Evolutionary conservation across 2,329 filamentous ascomycete genomes (phyloP).

Genomic region (Phaeosphaeria sp.): DNA sequence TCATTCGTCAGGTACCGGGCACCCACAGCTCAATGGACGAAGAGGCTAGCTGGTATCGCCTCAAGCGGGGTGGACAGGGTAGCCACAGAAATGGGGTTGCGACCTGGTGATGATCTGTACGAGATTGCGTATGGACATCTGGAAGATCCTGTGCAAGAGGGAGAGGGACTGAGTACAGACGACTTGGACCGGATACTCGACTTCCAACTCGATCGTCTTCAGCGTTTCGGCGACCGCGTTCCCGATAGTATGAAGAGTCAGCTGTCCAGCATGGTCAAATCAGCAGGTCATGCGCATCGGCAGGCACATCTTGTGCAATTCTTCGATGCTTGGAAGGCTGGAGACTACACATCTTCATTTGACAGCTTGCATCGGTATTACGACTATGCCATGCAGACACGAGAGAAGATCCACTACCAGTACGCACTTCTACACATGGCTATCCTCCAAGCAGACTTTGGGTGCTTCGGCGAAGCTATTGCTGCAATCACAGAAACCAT

Average conservation of each 20-base stretch:
- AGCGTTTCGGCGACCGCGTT: slow-evolving; percentile 83
- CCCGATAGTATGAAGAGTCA: slow-evolving; percentile 75
- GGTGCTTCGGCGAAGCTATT: slow-evolving; percentile 88
- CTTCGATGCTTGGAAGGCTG: slow-evolving; percentile 88
- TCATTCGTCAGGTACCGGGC: slow-evolving; percentile 82
- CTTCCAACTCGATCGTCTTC: slow-evolving; percentile 87
- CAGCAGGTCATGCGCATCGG: slow-evolving; percentile 72
- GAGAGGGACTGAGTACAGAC: slow-evolving; percentile 69
- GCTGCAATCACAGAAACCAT: slow-evolving; percentile 94
- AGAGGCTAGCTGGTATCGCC: slow-evolving; percentile 42
- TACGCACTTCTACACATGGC: slow-evolving; percentile 93
- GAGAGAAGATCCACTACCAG: slow-evolving; percentile 87
- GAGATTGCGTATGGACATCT: slow-evolving; percentile 60
- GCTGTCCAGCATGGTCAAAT: slow-evolving; percentile 72
- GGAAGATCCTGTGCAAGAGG: slow-evolving; percentile 48
- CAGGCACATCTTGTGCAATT: slow-evolving; percentile 83
- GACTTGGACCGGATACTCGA: slow-evolving; percentile 83
- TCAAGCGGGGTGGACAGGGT: slow-evolving; percentile 63
- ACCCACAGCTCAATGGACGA: slow-evolving; percentile 71
- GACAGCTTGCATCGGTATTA: slow-evolving; percentile 94
- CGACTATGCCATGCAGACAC: slow-evolving; percentile 90
- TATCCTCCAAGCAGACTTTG: slow-evolving; percentile 93
- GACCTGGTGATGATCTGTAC: slow-evolving; percentile 56
- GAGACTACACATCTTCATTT: slow-evolving; percentile 88
- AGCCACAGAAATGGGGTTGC: slow-evolving; percentile 65